Evolutionary conservation across 1,139 yeast species (phyloP), one percentile per base, ranked within the genome.

Genomic region (Lodderomyces margitis): DNA sequence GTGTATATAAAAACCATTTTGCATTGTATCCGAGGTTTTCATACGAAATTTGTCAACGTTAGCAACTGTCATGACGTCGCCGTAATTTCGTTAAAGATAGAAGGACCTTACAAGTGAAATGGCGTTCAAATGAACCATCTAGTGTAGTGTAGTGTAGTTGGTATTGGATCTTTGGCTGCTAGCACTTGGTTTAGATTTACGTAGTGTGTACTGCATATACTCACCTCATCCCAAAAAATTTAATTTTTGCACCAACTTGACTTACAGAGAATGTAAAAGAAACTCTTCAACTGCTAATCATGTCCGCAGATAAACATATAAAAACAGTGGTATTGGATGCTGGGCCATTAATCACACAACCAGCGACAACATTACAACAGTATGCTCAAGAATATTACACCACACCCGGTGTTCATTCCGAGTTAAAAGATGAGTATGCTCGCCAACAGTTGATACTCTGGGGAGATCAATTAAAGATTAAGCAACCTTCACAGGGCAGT

Each of bases 381-480:
- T 77, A 74, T 56, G 97, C 96, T 0, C 64, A 73, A 19, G 63
- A 65, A 15, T 87, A 86, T 57, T 86, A 74, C 59, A 91, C 98
- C 11, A 88, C 98, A 1, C 98, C 98, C 2, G 91, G 96, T 1
- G 98, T 94, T 16, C 79, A 75, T 56, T 71, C 78, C 25, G 99
- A 94, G 67, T 81, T 94, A 57, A 82, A 78, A 57, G 98, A 94
- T 66, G 96, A 85, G 50, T 74, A 77, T 47, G 88, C 94, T 7
- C 76, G 96, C 61, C 80, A 78, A 51, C 92, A 91, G 55, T 67
- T 92, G 41, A 66, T 74, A 21, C 64, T 84, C 30, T 91, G 97
- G 96, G 87, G 83, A 30, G 86, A 83, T 41, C 63, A 61, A 17
- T 64, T 84, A 41, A 66, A 70, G 46, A 64, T 83, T 25, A 78